A percentile compares a stretch with the other conserved stretches of the same genome.
phyloP scores from a whole-genome alignment of 345 rosid species.

The Lumnitzera racemosa region DNA sequence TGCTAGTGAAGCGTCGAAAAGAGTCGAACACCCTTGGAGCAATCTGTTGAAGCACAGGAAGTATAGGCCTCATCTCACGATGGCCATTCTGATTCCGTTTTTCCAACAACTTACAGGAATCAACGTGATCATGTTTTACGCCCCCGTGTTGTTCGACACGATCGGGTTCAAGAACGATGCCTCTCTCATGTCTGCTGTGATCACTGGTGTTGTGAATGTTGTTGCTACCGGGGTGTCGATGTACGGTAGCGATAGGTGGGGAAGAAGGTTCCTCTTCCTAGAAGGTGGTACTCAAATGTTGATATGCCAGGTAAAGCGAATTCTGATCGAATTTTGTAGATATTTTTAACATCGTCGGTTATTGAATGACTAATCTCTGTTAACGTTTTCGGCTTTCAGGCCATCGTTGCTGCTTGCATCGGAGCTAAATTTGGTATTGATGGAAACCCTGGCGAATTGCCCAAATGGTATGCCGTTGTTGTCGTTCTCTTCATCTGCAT shows the following conservation, averaged over 20 bases:
- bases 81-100: slow-evolving; percentile 71
- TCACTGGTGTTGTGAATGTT: slow-evolving; percentile 64
- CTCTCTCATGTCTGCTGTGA: slow-evolving; percentile 74
- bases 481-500: slow-evolving; percentile 86
- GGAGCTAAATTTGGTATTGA: slow-evolving; percentile 72
- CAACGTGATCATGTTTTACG: slow-evolving; percentile 84
- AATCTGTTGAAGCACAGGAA: slow-evolving; percentile 61
- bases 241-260: slow-evolving; percentile 79
- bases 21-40: slow-evolving; percentile 72
- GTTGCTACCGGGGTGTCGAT: slow-evolving; percentile 66
- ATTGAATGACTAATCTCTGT: no score
- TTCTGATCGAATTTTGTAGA: no score
- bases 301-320: slow-evolving; percentile 57
- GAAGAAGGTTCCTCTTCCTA: slow-evolving; percentile 74
- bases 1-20: slow-evolving; percentile 69
- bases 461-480: slow-evolving; percentile 74
- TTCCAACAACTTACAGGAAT: slow-evolving; percentile 89
- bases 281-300: slow-evolving; percentile 82
- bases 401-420: slow-evolving; percentile 54
- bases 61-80: slow-evolving; percentile 72
- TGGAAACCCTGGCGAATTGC: slow-evolving; percentile 55
- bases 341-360: no score
- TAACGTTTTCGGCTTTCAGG: slow-evolving; percentile 15
- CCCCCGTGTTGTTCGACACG: slow-evolving; percentile 76
- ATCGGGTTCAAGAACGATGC: slow-evolving; percentile 67